phyloP scores from a whole-genome alignment of 2,329 filamentous ascomycete genomes.

The Gyromitra esculenta region DNA sequence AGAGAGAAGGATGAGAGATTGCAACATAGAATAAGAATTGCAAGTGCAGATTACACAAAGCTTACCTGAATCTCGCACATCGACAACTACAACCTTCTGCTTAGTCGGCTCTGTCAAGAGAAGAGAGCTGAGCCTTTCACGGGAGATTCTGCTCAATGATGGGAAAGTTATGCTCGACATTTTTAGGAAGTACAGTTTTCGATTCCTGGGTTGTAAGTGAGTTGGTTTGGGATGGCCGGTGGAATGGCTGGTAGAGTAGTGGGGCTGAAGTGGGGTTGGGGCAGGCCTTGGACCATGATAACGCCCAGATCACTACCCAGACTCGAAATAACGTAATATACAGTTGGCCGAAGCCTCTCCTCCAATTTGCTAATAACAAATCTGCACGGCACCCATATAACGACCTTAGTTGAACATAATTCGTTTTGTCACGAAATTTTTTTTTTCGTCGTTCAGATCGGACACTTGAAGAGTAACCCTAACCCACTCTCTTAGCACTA shows the following conservation, averaged over 20 bases:
- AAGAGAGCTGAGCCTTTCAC: constrained; percentile 73
- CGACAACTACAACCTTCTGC: constrained; percentile 74
- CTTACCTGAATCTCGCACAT: constrained; percentile 84
- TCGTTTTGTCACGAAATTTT: background rate
- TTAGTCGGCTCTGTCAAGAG: constrained; percentile 66
- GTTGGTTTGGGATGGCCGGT: constrained; percentile 19
- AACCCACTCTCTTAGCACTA: background rate
- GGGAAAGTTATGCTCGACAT: constrained; percentile 70
- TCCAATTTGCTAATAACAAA: background rate
- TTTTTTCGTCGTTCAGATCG: background rate
- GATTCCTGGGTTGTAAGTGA: constrained; percentile 8
- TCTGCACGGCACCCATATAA: background rate
- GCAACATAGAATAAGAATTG: constrained; percentile 2
- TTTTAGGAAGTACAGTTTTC: constrained; percentile 16
- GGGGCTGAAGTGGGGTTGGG: constrained; percentile 42
- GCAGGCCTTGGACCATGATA: background rate
- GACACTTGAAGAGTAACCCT: background rate
- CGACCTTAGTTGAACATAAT: constrained; percentile 3
- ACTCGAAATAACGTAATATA: constrained; percentile 1
- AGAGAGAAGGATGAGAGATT: constrained; percentile 17
- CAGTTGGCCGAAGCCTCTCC: background rate
- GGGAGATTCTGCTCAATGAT: constrained; percentile 73
- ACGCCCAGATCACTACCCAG: background rate
- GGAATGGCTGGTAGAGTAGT: constrained; percentile 16
- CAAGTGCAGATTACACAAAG: constrained; percentile 22